These are phyloP conservation scores for Leccinum longicurvipes DNA, from an alignment of 768 basidiomycete species.

Conservation along the genomic window DNA sequence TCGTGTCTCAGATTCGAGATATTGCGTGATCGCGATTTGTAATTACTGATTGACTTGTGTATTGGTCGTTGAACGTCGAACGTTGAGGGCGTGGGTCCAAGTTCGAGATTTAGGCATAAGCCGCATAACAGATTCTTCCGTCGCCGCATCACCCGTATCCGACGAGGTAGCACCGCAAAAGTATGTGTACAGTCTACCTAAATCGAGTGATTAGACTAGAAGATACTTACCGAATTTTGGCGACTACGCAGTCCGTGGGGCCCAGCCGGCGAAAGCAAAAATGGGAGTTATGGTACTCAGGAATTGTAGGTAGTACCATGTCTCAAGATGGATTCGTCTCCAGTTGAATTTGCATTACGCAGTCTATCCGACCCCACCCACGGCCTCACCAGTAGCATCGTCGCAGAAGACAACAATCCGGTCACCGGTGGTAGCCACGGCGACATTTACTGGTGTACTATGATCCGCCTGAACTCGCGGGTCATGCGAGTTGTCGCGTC, in stretches of 20 bases:
- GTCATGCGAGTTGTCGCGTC: conserved; percentile 2
- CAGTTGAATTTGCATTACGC: neutral
- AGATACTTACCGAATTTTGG: neutral
- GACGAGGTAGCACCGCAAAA: neutral
- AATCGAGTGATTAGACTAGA: neutral
- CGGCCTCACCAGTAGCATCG: conserved; percentile 16
- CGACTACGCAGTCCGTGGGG: conserved; percentile 1
- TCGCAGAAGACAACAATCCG: conserved; percentile 7
- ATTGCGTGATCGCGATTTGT: too few species aligned
- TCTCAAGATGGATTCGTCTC: neutral
- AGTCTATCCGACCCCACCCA: conserved; percentile 11
- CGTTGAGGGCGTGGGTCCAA: too few species aligned
- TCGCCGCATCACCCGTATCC: too few species aligned
- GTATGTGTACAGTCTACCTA: conserved; percentile 3
- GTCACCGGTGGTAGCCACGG: conserved; percentile 20
- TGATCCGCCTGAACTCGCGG: conserved; percentile 11
- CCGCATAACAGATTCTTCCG: too few species aligned
- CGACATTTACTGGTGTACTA: conserved; percentile 18
- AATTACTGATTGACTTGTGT: too few species aligned
- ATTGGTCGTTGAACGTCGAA: too few species aligned
- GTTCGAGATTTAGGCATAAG: too few species aligned
- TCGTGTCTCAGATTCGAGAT: too few species aligned
- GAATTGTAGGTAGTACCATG: conserved; percentile 11
- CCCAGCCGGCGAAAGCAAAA: neutral
- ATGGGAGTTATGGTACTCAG: neutral